phyloP scores from a whole-genome alignment of 148 eudicot genomes.

The Salicornia ramosissima region DNA sequence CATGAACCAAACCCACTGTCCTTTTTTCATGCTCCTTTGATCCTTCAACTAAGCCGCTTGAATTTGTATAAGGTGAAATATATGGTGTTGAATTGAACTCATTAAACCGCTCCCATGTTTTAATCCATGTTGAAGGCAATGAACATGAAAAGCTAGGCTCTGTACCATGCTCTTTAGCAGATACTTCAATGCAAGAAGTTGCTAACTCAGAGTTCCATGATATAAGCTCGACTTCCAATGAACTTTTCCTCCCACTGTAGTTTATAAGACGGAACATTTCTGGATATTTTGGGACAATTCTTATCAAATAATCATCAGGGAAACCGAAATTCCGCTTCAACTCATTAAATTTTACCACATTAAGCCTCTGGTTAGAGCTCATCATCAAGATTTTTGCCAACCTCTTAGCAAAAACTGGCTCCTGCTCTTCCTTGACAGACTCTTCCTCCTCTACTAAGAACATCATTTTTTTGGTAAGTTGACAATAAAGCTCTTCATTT shows the following conservation, averaged over 20 bases:
- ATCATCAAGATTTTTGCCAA: constrained; percentile 82
- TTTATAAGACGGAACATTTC: constrained; percentile 76
- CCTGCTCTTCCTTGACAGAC: constrained; percentile 53
- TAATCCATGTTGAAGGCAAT: constrained; percentile 73
- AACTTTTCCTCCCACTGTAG: constrained; percentile 67
- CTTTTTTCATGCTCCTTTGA: constrained; percentile 71
- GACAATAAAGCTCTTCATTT: constrained; percentile 49
- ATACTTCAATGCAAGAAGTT: constrained; percentile 54
- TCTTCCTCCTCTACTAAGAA: constrained; percentile 79
- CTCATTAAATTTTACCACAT: constrained; percentile 64
- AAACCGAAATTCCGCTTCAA: constrained; percentile 75
- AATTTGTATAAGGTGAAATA: constrained; percentile 65
- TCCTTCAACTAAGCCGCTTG: constrained; percentile 50
- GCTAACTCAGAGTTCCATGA: constrained; percentile 71
- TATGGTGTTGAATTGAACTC: constrained; percentile 78
- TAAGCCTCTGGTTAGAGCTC: constrained; percentile 66
- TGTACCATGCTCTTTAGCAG: constrained; percentile 33
- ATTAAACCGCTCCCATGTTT: constrained; percentile 78
- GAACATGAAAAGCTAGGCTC: constrained; percentile 66
- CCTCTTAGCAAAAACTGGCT: constrained; percentile 52
- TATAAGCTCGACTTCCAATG: constrained; percentile 80
- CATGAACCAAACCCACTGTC: constrained; percentile 72
- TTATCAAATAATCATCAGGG: constrained; percentile 85
- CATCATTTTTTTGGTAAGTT: constrained; percentile 72
- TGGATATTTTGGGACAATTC: constrained; percentile 70